A percentile compares a stretch with the other conserved stretches of the same genome.
phyloP scores from a whole-genome alignment of 1,284 basidiomycete genomes.

The Sanghuangporus baumii region DNA sequence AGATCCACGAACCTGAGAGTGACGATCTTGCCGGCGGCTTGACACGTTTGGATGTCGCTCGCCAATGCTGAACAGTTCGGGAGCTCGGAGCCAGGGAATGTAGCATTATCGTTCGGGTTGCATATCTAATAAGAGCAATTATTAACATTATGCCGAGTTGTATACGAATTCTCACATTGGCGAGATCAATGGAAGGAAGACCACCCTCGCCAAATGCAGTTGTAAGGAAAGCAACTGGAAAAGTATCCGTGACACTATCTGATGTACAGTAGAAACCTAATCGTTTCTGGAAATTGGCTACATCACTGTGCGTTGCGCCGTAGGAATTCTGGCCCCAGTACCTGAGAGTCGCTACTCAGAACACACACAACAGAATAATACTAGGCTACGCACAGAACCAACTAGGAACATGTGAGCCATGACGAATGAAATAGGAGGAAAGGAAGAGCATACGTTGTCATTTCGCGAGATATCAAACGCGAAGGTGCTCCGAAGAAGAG shows the following conservation, averaged over 20 bases:
- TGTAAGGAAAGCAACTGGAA: constrained; percentile 57
- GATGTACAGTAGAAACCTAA: constrained; percentile 41
- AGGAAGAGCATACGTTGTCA: constrained; percentile 23
- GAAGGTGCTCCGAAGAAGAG: constrained; percentile 1
- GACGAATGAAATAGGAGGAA: not conserved
- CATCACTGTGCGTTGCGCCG: constrained; percentile 43
- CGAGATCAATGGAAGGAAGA: constrained; percentile 53
- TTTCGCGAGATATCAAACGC: constrained; percentile 25
- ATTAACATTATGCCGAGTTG: not conserved
- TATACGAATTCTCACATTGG: constrained; percentile 40
- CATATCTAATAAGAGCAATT: constrained; percentile 38
- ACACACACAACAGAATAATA: not conserved
- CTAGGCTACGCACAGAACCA: not conserved
- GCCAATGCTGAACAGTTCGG: constrained; percentile 52
- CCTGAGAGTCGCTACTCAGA: not conserved
- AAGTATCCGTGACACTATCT: constrained; percentile 35
- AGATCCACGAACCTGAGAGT: constrained; percentile 36
- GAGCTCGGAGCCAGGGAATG: constrained; percentile 51
- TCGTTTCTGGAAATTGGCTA: constrained; percentile 43
- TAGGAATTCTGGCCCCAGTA: constrained; percentile 53
- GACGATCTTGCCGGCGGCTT: constrained; percentile 58
- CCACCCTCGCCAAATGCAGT: constrained; percentile 50
- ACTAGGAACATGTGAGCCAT: not conserved
- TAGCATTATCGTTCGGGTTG: constrained; percentile 33
- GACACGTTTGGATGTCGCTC: constrained; percentile 52